Evolutionary conservation across 2,329 filamentous ascomycete species (phyloP), one percentile per base, ranked within the genome.

Genomic region (Verticillium dahliae): DNA sequence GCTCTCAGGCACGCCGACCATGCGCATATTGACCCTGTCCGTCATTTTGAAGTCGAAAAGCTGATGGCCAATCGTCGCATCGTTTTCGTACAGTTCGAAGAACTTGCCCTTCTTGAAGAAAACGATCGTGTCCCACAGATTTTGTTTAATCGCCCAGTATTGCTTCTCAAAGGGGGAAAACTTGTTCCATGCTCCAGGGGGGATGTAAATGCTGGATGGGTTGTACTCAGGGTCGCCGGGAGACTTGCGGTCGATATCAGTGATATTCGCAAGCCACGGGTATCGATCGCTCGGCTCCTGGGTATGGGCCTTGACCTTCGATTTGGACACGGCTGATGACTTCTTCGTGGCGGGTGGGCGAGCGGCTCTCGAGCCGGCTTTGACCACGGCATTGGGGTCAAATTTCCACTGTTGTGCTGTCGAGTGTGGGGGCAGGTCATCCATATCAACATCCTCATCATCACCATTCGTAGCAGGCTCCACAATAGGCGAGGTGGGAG

Each of bases 31-130:
- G 73, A 99, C 95, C 60, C 95, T 86, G 69, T 99, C 95, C 0
- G 95, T 99, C 72, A 99, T 88, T 78, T 99, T 99, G 61, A 99
- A 83, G 74, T 99, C 95, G 69, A 99, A 99, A 15, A 97, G 81
- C 73, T 98, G 95, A 72, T 99, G 93, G 4, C 95, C 95, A 61
- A 98, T 89, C 0, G 94, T 97, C 5, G 95, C 95, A 75, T 99
- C 95, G 63, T 97, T 97, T 73, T 99, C 95, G 71, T 98, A 99
- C 0, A 99, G 82, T 73, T 99, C 95, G 72, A 97, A 99, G 75
- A 99, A 99, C 70, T 99, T 99, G 70, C 95, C 95, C 80, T 99
- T 99, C 76, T 98, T 99, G 87, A 99, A 99, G 77, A 99, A 99
- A 15, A 99, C 94, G 56, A 99, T 89, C 0, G 93, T 97, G 67